phyloP scores from a whole-genome alignment of 1,284 basidiomycete genomes.

The Thecaphora frezii region DNA sequence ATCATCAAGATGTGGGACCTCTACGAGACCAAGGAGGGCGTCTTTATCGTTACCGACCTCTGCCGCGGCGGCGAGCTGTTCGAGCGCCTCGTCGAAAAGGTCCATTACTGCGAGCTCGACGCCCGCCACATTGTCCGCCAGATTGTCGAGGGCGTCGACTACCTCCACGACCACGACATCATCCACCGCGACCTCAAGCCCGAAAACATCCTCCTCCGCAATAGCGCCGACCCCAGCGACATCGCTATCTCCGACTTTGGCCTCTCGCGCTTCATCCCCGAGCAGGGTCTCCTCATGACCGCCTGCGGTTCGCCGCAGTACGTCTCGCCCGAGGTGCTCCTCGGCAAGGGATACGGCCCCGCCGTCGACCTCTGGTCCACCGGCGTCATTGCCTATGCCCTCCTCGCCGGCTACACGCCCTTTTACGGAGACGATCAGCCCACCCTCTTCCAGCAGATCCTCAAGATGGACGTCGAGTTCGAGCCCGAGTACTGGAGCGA shows the following conservation, averaged over 20 bases:
- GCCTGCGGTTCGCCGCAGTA: conserved; percentile 58
- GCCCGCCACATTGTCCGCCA: conserved; percentile 54
- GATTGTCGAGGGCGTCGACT: conserved; percentile 51
- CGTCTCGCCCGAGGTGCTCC: conserved; percentile 56
- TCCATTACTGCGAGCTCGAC: conserved; percentile 55
- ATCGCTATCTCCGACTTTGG: conserved; percentile 58
- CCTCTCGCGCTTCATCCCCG: conserved; percentile 52
- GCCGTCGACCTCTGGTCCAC: conserved; percentile 56
- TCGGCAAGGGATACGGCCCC: conserved; percentile 53
- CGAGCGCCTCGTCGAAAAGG: conserved; percentile 52
- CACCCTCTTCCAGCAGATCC: conserved; percentile 51
- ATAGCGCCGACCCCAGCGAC: conserved; percentile 40
- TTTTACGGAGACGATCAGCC: conserved; percentile 55
- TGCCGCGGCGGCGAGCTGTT: conserved; percentile 57
- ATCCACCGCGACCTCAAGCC: conserved; percentile 58
- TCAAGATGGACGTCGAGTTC: conserved; percentile 52
- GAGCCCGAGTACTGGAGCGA: conserved; percentile 54
- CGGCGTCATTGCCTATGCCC: conserved; percentile 57
- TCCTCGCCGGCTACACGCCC: conserved; percentile 58
- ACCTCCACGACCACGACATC: conserved; percentile 54
- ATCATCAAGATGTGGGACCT: conserved; percentile 57
- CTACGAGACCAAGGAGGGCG: conserved; percentile 56
- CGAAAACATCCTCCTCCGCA: conserved; percentile 55
- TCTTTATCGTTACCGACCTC: conserved; percentile 57
- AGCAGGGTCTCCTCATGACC: conserved; percentile 53